Evolutionary conservation across 768 basidiomycete genomes (phyloP).

Genomic region (Podaxis pistillaris): DNA sequence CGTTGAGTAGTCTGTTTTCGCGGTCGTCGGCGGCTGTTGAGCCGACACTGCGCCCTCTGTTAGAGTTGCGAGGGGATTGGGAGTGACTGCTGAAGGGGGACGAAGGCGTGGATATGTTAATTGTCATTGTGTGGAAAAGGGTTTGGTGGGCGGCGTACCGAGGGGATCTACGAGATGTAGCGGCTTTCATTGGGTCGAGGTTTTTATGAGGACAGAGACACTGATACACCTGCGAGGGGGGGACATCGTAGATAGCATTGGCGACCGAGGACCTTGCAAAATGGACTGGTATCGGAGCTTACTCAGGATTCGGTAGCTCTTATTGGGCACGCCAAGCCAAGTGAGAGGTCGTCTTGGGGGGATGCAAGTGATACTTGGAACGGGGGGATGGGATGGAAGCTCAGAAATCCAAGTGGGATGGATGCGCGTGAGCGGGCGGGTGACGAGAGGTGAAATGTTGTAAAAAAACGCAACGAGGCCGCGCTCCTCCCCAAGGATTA

Average conservation of each 20-base stretch:
- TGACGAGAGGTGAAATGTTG: neutral
- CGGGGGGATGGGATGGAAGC: neutral
- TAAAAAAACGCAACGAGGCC: neutral
- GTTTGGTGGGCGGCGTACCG: neutral
- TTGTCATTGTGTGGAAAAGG: neutral
- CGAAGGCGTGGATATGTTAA: neutral
- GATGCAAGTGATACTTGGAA: neutral
- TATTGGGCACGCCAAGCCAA: neutral
- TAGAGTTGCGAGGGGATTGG: neutral
- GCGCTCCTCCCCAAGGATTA: neutral
- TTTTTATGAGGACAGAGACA: neutral
- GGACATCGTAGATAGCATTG: neutral
- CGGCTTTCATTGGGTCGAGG: neutral
- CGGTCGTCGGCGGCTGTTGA: neutral
- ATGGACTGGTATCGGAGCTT: neutral
- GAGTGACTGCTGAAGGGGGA: neutral
- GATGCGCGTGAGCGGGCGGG: neutral
- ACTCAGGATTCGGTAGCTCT: neutral
- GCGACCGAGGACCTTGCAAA: neutral
- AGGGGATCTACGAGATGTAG: neutral
- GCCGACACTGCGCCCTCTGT: neutral
- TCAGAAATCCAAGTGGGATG: neutral
- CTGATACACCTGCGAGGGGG: neutral
- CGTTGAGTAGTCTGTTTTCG: slow-evolving; percentile 36
- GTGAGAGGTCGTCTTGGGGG: neutral